Conservation (phyloP, 1,284 basidiomycete genomes). For the Boletus holoroseus region DNA sequence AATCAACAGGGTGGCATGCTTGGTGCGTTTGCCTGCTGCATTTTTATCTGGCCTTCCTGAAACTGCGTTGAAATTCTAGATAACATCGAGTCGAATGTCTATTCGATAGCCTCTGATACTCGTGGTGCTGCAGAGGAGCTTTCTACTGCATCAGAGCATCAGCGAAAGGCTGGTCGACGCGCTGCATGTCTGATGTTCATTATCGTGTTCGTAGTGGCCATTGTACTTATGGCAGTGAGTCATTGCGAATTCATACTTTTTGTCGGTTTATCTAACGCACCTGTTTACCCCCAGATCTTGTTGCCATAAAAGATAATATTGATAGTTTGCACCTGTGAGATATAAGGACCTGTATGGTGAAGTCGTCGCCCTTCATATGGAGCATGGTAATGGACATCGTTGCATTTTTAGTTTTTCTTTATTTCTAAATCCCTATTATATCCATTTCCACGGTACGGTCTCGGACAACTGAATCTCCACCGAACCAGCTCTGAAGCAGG, state of each 20-base stretch:
- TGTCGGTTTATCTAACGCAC: not conserved
- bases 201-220: slow-evolving; percentile 78
- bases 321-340: not conserved
- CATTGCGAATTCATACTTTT: not conserved
- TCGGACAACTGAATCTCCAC: not conserved
- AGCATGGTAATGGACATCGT: slow-evolving; percentile 15
- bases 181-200: slow-evolving; percentile 89
- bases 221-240: slow-evolving; percentile 86
- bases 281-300: slow-evolving; percentile 16
- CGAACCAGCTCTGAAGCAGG: not conserved
- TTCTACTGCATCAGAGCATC: slow-evolving; percentile 87
- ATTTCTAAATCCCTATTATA: slow-evolving; percentile 24
- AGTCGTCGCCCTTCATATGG: slow-evolving; percentile 4
- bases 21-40: slow-evolving; percentile 49
- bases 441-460: not conserved
- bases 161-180: slow-evolving; percentile 87
- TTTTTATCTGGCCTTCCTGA: not conserved
- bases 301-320: slow-evolving; percentile 18
- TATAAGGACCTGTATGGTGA: slow-evolving; percentile 8
- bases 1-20: slow-evolving; percentile 94
- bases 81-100: slow-evolving; percentile 95
- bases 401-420: slow-evolving; percentile 19
- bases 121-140: slow-evolving; percentile 84
- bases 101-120: slow-evolving; percentile 81
- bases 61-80: slow-evolving; percentile 47